Conservation (phyloP, 306 rosid species). For the Cyclanthera cordifolia region DNA sequence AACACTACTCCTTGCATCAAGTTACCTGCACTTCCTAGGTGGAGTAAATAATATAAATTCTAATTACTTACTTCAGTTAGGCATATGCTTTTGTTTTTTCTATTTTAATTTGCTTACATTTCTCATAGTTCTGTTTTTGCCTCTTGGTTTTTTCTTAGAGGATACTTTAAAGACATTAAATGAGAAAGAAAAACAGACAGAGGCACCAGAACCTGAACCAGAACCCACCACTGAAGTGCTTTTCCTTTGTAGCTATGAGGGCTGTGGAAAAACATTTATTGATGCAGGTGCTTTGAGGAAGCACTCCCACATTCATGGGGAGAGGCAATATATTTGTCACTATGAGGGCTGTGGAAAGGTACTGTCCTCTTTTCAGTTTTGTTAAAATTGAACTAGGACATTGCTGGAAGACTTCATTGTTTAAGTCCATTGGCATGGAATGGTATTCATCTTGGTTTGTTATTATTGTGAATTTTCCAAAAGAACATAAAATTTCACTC, state of each 20-base stretch:
- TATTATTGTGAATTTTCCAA: neutral
- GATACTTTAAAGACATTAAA: slow-evolving; percentile 53
- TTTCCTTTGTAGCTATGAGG: slow-evolving; percentile 89
- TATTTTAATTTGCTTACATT: slow-evolving; percentile 11
- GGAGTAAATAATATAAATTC: neutral
- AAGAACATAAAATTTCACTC: neutral
- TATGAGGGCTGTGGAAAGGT: slow-evolving; percentile 97
- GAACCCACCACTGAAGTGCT: slow-evolving; percentile 98
- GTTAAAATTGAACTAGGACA: neutral
- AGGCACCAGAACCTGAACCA: slow-evolving; percentile 75
- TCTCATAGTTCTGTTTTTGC: slow-evolving; percentile 7
- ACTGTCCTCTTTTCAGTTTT: slow-evolving; percentile 6
- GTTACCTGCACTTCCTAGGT: neutral
- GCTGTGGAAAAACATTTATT: slow-evolving; percentile 91
- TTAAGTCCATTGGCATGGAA: neutral
- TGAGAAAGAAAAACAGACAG: slow-evolving; percentile 57
- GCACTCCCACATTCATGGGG: slow-evolving; percentile 96
- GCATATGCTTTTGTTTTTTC: neutral
- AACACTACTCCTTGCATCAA: neutral
- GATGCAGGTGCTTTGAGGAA: slow-evolving; percentile 98
- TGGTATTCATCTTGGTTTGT: neutral
- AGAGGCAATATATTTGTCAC: slow-evolving; percentile 78
- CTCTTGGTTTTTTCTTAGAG: slow-evolving; percentile 32
- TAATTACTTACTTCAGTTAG: neutral
- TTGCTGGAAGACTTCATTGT: neutral